Percentiles rank a stretch among this genome's conserved stretches.
phyloP scores from a whole-genome alignment of 2,329 filamentous ascomycete species.

The Epichloe elymi region DNA sequence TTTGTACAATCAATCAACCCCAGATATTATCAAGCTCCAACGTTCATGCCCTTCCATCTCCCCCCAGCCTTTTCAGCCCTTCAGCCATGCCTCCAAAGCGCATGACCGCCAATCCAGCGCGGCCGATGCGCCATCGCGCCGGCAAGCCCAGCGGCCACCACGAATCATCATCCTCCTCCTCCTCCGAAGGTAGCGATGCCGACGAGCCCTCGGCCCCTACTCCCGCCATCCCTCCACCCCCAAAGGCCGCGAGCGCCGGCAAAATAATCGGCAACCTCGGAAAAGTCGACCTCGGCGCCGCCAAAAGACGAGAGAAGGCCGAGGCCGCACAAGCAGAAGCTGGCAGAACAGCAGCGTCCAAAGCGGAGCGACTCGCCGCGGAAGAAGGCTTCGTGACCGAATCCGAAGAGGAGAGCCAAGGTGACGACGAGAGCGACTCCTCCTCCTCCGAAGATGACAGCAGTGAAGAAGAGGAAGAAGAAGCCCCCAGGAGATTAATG shows the following conservation, averaged over 20 bases:
- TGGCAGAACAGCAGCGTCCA: constrained; percentile 33
- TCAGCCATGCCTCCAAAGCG: constrained; percentile 51
- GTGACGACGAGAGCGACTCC: constrained; percentile 4
- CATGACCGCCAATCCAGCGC: constrained; percentile 85
- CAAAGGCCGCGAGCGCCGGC: constrained; percentile 42
- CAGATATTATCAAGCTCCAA: background rate
- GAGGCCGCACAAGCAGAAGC: constrained; percentile 32
- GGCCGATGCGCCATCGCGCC: constrained; percentile 69
- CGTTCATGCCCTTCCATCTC: background rate
- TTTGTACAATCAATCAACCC: background rate
- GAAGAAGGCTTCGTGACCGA: constrained; percentile 52
- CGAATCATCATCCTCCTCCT: constrained; percentile 38
- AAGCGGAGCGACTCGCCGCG: constrained; percentile 36
- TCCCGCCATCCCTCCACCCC: constrained; percentile 36
- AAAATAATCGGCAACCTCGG: constrained; percentile 42
- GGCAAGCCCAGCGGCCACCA: constrained; percentile 57
- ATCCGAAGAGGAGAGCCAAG: constrained; percentile 32
- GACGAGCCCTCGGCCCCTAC: constrained; percentile 14
- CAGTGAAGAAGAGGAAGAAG: constrained; percentile 30
- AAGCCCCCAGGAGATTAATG: constrained; percentile 37
- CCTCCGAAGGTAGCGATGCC: constrained; percentile 35
- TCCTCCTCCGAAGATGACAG: constrained; percentile 29
- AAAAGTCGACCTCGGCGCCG: constrained; percentile 28
- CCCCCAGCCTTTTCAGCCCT: background rate
- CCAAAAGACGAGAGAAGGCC: constrained; percentile 21